Conservation (phyloP, 2,329 filamentous ascomycete species). For the Elsinoe fawcettii region DNA sequence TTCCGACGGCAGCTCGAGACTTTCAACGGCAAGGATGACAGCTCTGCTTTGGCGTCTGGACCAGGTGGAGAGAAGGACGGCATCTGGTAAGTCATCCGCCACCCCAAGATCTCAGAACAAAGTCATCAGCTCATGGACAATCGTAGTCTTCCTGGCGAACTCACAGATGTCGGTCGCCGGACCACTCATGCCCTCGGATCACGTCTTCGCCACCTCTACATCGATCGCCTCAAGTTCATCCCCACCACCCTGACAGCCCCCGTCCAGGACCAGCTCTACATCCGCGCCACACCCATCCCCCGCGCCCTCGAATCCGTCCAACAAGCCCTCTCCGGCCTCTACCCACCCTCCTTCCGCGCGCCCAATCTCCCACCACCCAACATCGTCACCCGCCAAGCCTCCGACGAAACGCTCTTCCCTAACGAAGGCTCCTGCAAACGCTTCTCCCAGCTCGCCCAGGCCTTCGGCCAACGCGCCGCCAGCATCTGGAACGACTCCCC, state of each 20-base stretch:
- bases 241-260: conserved; percentile 36
- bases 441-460: conserved; percentile 40
- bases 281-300: conserved; percentile 43
- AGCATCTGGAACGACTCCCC: conserved; percentile 49
- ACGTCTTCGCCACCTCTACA: conserved; percentile 42
- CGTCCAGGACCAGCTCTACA: conserved; percentile 35
- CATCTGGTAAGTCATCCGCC: conserved; percentile 58
- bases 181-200: conserved; percentile 43
- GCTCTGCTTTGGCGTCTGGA: conserved; percentile 59
- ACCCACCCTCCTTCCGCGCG: conserved; percentile 37
- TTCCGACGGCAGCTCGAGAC: conserved; percentile 72
- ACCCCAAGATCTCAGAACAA: neutral
- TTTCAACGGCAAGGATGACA: conserved; percentile 52
- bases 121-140: neutral
- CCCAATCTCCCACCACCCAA: conserved; percentile 37
- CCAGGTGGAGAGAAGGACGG: conserved; percentile 63
- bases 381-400: conserved; percentile 38
- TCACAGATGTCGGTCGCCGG: conserved; percentile 43
- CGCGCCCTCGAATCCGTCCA: conserved; percentile 45
- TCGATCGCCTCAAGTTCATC: conserved; percentile 44
- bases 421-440: conserved; percentile 43
- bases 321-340: conserved; percentile 43
- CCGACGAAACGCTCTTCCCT: conserved; percentile 44
- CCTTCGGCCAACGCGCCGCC: conserved; percentile 42
- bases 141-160: conserved; percentile 38